A percentile compares a stretch with the other conserved stretches of the same genome.
phyloP scores from a whole-genome alignment of 176 grass and related monocot genomes.

The Triticum turgidum region DNA sequence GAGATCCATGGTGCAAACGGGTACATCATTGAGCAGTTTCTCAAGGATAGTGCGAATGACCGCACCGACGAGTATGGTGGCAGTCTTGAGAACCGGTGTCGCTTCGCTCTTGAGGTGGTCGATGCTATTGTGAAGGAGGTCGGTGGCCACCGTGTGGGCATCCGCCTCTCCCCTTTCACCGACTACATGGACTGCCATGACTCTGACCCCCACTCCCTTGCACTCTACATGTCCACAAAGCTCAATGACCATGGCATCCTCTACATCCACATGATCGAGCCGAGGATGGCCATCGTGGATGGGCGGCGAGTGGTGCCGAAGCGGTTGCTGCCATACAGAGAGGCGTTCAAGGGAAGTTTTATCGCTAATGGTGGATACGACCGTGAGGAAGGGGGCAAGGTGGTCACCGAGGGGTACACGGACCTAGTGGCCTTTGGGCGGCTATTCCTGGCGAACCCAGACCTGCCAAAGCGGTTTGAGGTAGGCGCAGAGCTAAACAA shows the following conservation, averaged over 20 bases:
- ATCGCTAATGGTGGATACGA: background rate
- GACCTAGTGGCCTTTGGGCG: background rate
- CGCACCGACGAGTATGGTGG: slow-evolving; percentile 52
- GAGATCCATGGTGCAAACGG: background rate
- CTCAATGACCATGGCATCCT: background rate
- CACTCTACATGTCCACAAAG: background rate
- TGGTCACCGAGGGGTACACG: background rate
- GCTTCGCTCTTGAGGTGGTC: slow-evolving; percentile 44
- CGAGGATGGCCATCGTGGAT: background rate
- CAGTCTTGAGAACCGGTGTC: slow-evolving; percentile 33
- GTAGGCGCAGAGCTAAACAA: background rate
- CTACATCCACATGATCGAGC: background rate
- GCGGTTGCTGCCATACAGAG: background rate
- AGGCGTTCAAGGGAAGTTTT: background rate
- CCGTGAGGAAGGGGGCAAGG: background rate
- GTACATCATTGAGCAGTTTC: slow-evolving; percentile 17
- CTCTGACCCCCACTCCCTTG: background rate
- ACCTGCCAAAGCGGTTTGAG: background rate
- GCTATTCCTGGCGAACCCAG: background rate
- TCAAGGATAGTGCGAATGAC: slow-evolving; percentile 59
- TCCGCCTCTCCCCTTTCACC: background rate
- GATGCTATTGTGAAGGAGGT: background rate
- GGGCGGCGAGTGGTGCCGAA: background rate
- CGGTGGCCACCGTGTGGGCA: background rate
- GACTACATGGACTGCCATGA: background rate